Evolutionary conservation across 371 early-diverging fungal genomes (phyloP), one percentile per base, ranked within the genome.

Genomic region (Rhizopus sp.): DNA sequence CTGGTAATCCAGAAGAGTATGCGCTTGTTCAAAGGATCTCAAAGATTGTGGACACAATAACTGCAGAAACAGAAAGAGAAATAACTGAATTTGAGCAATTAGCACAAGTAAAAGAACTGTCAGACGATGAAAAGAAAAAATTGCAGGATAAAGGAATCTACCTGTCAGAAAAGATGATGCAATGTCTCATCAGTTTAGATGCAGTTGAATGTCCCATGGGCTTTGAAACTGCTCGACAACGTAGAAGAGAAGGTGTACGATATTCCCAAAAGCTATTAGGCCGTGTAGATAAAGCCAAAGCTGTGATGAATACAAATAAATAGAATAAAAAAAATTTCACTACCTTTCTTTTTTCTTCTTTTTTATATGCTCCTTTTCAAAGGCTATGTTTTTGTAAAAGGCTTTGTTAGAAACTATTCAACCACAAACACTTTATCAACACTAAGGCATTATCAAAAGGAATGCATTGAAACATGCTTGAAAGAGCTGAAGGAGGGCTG

Each of bases 361-460:
- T 13, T 13, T 37, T 37, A 10, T 37, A 37, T 37, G 38, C 38
- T 37, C 10, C 13, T 37, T 37, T 37, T 13, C 7, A 37, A 37
- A 37, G 13, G 38, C 13, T 13, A 37, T 37, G 38, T 37, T 37
- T 37, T 37, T 37, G 38, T 37, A 13, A 37, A 37, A 37, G 13
- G 38, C 6, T n/a, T 10, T 15, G n/a, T 42, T 10, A 15, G 42
- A 42, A 10, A 42, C n/a, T 46, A 48, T 30, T 39, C 56, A 23
- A 58, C 55, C 38, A 55, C 55, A 7, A 63, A 54, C 15, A 47
- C 53, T 1, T 53, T 47, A 42, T 12, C 41, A 9, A 45, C 39
- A 52, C 45, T 87, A 41, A 80, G 93, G 33, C 78, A 80, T 0
- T 94, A 96, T 66, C 95, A 95, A 66, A 60, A 81, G 57, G 93